These are phyloP conservation scores for Candida ponderosae DNA, from an alignment of 805 yeast species.

Conservation along the genomic window DNA sequence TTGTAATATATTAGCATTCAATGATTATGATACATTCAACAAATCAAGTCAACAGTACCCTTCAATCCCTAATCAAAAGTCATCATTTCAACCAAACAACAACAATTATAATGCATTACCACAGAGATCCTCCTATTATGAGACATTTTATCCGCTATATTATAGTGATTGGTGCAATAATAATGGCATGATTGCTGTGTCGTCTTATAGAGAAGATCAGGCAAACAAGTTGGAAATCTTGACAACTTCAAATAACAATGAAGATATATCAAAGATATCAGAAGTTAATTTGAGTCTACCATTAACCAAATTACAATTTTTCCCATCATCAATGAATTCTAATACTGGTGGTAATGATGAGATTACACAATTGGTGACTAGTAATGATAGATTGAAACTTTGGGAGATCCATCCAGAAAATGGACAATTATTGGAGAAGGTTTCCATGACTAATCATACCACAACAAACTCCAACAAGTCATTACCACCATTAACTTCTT, in stretches of 20 bases:
- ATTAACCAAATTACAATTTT: conserved; percentile 69
- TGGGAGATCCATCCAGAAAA: conserved; percentile 40
- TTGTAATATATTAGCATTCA: background rate
- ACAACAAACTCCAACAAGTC: conserved; percentile 25
- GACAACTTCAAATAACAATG: conserved; percentile 25
- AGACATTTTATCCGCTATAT: conserved; percentile 41
- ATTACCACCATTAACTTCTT: conserved; percentile 85
- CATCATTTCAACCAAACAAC: background rate
- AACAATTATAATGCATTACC: conserved; percentile 17
- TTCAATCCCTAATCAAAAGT: background rate
- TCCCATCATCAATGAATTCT: conserved; percentile 26
- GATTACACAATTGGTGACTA: conserved; percentile 45
- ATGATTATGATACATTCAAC: background rate
- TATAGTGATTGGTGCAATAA: conserved; percentile 44
- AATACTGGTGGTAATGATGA: conserved; percentile 13
- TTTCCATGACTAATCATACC: conserved; percentile 31
- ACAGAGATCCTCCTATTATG: conserved; percentile 33
- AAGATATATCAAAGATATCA: conserved; percentile 26
- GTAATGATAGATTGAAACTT: conserved; percentile 64
- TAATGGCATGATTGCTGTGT: conserved; percentile 45
- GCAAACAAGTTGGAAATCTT: conserved; percentile 56
- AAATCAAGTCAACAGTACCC: background rate
- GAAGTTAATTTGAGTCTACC: conserved; percentile 59
- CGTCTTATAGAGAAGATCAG: conserved; percentile 75
- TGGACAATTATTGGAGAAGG: conserved; percentile 12